Evolutionary conservation across 805 yeast genomes (phyloP), one percentile per base, ranked within the genome.

Genomic region (Yamadazyma philogaea): DNA sequence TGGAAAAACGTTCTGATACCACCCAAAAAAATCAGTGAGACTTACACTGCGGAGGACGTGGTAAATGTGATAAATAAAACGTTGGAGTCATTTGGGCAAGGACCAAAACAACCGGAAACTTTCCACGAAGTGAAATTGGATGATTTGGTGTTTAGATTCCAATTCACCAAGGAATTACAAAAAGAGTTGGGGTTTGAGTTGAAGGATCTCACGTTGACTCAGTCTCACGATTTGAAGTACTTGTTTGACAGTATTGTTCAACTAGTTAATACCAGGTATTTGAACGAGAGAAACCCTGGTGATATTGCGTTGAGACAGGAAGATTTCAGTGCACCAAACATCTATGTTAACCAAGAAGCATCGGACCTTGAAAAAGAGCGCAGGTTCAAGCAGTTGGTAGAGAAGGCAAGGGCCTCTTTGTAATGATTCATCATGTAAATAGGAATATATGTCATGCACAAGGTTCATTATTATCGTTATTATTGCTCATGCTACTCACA

Each of bases 231-330:
- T 11, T 62, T 75, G 17, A 57, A 47, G 1, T 62, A 60, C 30
- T 64, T 82, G 30, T 60, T 63, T 43, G 42, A 52, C 0, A 72
- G 70, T 40, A 61, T 78, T 37, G 40, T 51, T 7, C 47, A 62
- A 42, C 57, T 72, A n/a, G 65, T 74, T 19, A 70, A 72, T 17
- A 51, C 55, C 15, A 67, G 72, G 52, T 65, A 66, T 56, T 74
- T 66, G 49, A 77, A 76, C 52, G 89, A 84, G 56, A 75, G 81
- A 57, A 77, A 81, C 54, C 89, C 93, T n/a, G 77, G 84, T 53
- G 91, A 87, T 21, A 77, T 87, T 43, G 79, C 81, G 47, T 68
- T 87, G 51, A 67, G 78, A 44, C 59, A 68, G 6, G 70, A 68
- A 21, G 81, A 77, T 34, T 84, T 79, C 54, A 68, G 63, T 22